A percentile compares a stretch with the other conserved stretches of the same genome.
Conservation (phyloP, 805 yeast species). For the Zygotorulaspora danielsina region DNA sequence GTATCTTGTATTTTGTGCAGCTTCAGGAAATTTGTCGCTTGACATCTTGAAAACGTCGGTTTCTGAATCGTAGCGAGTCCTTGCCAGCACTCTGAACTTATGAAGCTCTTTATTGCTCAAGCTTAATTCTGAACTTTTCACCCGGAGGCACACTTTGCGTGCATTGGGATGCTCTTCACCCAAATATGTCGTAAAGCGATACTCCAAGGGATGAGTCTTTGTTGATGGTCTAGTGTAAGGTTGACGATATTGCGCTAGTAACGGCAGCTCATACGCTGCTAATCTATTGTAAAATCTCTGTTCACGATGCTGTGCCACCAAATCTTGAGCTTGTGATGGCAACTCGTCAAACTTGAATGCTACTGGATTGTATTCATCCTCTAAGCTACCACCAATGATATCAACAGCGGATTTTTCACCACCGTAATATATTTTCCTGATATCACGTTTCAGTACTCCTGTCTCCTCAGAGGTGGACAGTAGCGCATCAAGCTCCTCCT, state of each 20-base stretch:
- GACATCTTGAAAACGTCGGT: conserved; percentile 61
- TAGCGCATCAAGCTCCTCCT: conserved; percentile 55
- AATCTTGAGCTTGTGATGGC: conserved; percentile 67
- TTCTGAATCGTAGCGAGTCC: conserved; percentile 64
- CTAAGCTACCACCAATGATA: conserved; percentile 37
- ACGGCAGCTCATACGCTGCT: conserved; percentile 91
- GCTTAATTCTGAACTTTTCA: conserved; percentile 50
- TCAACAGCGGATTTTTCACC: conserved; percentile 43
- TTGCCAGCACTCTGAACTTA: conserved; percentile 75
- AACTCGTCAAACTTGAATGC: conserved; percentile 60
- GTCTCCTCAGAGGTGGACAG: conserved; percentile 44
- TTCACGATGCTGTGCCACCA: conserved; percentile 65
- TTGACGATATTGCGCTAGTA: conserved; percentile 69
- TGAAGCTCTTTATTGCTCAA: conserved; percentile 53
- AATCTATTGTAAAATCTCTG: conserved; percentile 72
- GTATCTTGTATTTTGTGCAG: conserved; percentile 81
- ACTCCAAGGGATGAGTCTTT: conserved; percentile 51
- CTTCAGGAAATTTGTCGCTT: conserved; percentile 61
- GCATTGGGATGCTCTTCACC: conserved; percentile 62
- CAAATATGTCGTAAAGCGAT: conserved; percentile 66
- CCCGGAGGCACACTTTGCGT: conserved; percentile 59
- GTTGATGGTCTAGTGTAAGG: conserved; percentile 50
- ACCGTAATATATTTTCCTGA: conserved; percentile 38
- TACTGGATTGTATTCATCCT: conserved; percentile 39
- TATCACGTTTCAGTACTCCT: conserved; percentile 37